Base-by-base conservation (phyloP, 345 rosid genomes). In the Psidium guajava region DNA sequence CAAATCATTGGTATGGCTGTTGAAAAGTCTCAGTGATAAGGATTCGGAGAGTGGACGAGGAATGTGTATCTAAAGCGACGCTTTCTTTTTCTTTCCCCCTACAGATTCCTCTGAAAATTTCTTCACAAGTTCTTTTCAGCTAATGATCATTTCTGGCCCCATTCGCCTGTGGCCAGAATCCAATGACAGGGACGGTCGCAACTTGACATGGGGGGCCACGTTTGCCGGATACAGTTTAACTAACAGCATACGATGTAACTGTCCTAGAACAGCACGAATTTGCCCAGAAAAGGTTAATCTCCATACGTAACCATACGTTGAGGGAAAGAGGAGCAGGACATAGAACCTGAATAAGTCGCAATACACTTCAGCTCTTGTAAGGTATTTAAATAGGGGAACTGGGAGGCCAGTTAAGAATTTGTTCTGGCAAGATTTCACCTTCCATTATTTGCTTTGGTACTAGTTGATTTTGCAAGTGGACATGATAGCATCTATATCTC, bases 121-220 rank as follows among this genome's bases (percentile, higher is more conserved):
- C 58, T 88, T 88, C 86, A 82, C 80, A 14, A 6, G 90, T 92
- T 84, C 84, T 90, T 88, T 80, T 92, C 94, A 93, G 69, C 95
- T 87, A 93, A 91, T 94, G 92, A 93, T 93, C 91, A 92, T 88
- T 53, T 77, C 83, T 82, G 83, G 54, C 87, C 90, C 88, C 90
- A 61, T 85, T 83, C 10, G 87, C 83, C 13, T 91, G 87, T 87
- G 91, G 89, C 53, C 89, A 80, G 86, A 85, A 84, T 90, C 89
- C 90, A 40, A 82, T 49, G 91, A 84, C 56, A 50, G 56, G 44
- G 90, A 89, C 83, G 75, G 44, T 86, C 21, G 91, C 92, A 93
- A 90, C 90, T 90, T 90, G 92, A 81, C 86, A 82, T 85, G 47
- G 56, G 12, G 80, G 84, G 80, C 84, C 82, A 51, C 83, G 40